These are phyloP conservation scores for Periconia sp. DNA, from an alignment of 2,329 filamentous ascomycete species.

Conservation along the genomic window DNA sequence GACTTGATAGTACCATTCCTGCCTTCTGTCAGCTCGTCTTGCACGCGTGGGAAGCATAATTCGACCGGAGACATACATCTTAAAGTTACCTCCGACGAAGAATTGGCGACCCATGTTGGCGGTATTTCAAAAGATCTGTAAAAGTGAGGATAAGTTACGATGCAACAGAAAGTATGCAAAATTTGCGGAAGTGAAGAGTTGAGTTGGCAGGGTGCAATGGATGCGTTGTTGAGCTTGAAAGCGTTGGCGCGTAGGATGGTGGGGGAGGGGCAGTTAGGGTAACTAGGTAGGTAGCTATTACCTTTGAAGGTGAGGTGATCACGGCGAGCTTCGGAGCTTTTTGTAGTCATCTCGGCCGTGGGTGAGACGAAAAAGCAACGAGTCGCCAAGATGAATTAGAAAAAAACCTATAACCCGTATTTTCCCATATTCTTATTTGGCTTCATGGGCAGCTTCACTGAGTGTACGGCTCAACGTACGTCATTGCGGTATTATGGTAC, in stretches of 20 bases:
- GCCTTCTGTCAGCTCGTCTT: conserved; percentile 23
- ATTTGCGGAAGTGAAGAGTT: background rate
- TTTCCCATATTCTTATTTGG: too few relatives aligned
- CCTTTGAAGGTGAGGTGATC: background rate
- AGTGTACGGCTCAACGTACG: background rate
- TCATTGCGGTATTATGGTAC: background rate
- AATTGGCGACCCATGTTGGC: conserved; percentile 89
- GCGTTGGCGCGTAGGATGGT: background rate
- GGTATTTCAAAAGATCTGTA: conserved; percentile 6
- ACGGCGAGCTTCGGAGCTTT: too few relatives aligned
- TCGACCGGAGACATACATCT: conserved; percentile 69
- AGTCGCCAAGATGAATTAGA: background rate
- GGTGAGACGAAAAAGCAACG: background rate
- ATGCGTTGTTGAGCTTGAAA: background rate
- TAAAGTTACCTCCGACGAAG: conserved; percentile 99
- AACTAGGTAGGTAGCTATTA: background rate
- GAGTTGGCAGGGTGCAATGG: background rate
- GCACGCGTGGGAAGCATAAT: conserved; percentile 11
- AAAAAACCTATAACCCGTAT: too few relatives aligned
- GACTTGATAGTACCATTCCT: conserved; percentile 93
- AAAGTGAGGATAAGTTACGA: background rate
- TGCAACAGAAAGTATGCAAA: background rate
- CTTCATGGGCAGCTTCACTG: background rate
- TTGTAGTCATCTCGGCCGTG: too few relatives aligned
- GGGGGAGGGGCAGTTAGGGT: background rate